Conservation (phyloP, 2,329 filamentous ascomycete genomes). For the Colletotrichum sp. region DNA sequence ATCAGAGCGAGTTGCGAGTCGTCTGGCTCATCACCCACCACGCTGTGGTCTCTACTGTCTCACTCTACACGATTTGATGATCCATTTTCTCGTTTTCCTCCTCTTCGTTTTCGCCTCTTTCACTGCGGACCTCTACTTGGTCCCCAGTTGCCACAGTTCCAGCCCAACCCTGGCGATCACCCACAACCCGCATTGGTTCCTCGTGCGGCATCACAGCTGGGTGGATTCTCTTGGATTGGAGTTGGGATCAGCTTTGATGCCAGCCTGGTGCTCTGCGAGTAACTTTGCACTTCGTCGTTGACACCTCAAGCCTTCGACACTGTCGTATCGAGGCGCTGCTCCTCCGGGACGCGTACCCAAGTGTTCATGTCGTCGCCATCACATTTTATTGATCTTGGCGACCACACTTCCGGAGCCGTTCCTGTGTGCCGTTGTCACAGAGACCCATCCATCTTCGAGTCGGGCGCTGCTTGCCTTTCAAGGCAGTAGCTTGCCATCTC, state of each 20-base stretch:
- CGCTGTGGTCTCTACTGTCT: neutral
- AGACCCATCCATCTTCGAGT: neutral
- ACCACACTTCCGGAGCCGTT: neutral
- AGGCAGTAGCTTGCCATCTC: neutral
- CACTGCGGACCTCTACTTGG: neutral
- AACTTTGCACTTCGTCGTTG: neutral
- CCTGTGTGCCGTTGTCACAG: neutral
- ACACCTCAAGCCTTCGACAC: neutral
- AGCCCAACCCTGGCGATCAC: neutral
- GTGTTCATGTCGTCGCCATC: neutral
- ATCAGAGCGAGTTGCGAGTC: neutral
- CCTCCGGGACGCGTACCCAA: conserved; percentile 2
- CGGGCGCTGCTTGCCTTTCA: neutral
- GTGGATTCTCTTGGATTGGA: neutral
- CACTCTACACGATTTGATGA: neutral
- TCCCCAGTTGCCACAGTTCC: neutral
- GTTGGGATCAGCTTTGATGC: neutral
- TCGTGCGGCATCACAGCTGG: neutral
- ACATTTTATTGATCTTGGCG: neutral
- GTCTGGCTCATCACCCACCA: neutral
- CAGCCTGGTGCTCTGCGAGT: neutral
- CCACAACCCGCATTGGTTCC: neutral
- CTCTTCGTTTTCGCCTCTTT: neutral
- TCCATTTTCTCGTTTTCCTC: neutral
- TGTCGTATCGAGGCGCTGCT: neutral